These are phyloP conservation scores for Macrophomina phaseolina DNA, from an alignment of 2,329 filamentous ascomycete species.

Conservation along the genomic window DNA sequence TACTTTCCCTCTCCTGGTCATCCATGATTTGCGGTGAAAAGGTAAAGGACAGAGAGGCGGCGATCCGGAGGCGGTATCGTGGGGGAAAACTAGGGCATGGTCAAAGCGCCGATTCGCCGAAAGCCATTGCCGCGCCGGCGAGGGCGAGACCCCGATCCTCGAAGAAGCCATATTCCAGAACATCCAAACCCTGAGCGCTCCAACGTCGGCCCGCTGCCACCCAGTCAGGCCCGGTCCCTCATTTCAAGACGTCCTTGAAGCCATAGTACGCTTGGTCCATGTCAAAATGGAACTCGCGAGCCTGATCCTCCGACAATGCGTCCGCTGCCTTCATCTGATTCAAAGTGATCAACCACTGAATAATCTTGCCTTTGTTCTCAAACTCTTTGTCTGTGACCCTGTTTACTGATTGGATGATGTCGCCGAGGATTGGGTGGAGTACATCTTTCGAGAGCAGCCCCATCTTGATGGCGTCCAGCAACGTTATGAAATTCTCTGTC, in stretches of 20 bases:
- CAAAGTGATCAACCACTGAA: constrained; percentile 95
- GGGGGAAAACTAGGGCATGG: constrained; percentile 22
- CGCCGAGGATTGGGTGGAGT: constrained; percentile 90
- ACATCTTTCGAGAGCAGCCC: constrained; percentile 94
- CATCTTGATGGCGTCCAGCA: constrained; percentile 91
- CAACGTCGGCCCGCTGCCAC: neutral
- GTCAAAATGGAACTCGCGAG: constrained; percentile 86
- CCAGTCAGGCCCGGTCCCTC: neutral
- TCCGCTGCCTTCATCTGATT: constrained; percentile 98
- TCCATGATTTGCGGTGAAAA: constrained; percentile 21
- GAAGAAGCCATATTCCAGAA: neutral
- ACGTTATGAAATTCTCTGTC: constrained; percentile 98
- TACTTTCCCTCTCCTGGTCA: constrained; percentile 9
- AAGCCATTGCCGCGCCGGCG: constrained; percentile 6
- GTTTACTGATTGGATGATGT: constrained; percentile 96
- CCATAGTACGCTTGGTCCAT: constrained; percentile 94
- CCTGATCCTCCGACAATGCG: constrained; percentile 84
- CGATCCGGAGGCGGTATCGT: constrained; percentile 18
- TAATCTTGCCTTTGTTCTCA: constrained; percentile 93
- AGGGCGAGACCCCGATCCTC: neutral
- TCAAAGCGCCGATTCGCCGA: constrained; percentile 26
- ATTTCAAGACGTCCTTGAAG: constrained; percentile 77
- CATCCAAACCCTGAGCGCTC: neutral
- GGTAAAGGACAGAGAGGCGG: constrained; percentile 15
- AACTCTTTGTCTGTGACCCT: constrained; percentile 96